Evolutionary conservation across 305 asterid genomes (phyloP).

Genomic region (Solanum aculeatissimum): DNA sequence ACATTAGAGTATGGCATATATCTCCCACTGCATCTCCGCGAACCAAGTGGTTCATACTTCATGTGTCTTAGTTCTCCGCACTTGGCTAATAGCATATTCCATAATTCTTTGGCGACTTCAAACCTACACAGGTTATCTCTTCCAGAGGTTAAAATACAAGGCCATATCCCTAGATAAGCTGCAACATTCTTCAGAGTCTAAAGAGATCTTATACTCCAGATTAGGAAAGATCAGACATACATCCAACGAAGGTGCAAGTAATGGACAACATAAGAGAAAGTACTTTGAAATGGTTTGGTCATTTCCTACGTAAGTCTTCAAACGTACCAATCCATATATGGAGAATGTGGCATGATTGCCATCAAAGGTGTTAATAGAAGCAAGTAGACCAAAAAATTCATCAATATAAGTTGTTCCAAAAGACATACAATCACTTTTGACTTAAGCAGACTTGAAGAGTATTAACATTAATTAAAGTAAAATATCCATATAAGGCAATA

Average conservation of each 20-base stretch:
- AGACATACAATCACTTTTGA: not conserved
- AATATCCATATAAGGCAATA: not conserved
- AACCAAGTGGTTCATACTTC: slow-evolving; percentile 48
- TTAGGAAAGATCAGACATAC: not conserved
- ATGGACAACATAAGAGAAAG: not conserved
- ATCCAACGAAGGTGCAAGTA: not conserved
- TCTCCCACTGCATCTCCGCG: slow-evolving; percentile 69
- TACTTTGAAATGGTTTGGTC: not conserved
- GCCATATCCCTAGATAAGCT: not conserved
- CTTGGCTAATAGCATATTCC: slow-evolving; percentile 61
- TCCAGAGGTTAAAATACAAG: not conserved
- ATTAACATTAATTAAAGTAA: not conserved
- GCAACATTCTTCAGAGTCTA: not conserved
- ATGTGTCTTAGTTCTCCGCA: slow-evolving; percentile 57
- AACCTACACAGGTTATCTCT: slow-evolving; percentile 25
- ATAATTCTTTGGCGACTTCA: slow-evolving; percentile 60
- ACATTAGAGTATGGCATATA: slow-evolving; percentile 88
- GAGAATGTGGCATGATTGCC: not conserved
- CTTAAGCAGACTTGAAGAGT: not conserved
- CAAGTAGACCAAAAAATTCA: not conserved
- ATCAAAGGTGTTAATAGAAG: not conserved
- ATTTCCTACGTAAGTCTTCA: not conserved
- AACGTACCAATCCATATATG: not conserved
- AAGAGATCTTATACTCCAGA: not conserved
- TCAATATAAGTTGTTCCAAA: not conserved